phyloP scores from a whole-genome alignment of 345 rosid species.

The Salix caprea region DNA sequence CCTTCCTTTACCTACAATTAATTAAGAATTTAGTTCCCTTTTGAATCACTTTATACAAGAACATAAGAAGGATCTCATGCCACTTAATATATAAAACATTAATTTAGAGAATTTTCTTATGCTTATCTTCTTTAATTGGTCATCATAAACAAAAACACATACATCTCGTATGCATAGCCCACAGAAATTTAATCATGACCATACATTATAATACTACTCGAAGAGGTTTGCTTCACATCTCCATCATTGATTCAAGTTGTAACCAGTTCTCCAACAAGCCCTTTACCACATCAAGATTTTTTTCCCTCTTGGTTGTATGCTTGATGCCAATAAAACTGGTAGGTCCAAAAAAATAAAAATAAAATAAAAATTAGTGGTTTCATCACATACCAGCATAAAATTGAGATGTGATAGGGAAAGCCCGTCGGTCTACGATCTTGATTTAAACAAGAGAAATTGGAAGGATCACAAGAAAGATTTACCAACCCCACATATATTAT shows the following conservation, averaged over 20 bases:
- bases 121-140: slow-evolving; percentile 11
- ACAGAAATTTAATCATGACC: slow-evolving; percentile 29
- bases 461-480: slow-evolving; percentile 19
- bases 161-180: slow-evolving; percentile 21
- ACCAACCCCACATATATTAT: slow-evolving; percentile 18
- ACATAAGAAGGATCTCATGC: slow-evolving; percentile 3
- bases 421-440: slow-evolving; percentile 11
- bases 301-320: neutral
- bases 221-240: slow-evolving; percentile 25
- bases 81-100: slow-evolving; percentile 14
- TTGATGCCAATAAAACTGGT: slow-evolving; percentile 24
- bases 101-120: slow-evolving; percentile 2
- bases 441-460: neutral
- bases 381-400: slow-evolving; percentile 21
- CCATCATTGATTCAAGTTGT: slow-evolving; percentile 17
- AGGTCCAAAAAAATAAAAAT: slow-evolving; percentile 10
- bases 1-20: slow-evolving; percentile 12
- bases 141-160: slow-evolving; percentile 1
- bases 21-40: neutral
- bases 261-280: slow-evolving; percentile 19
- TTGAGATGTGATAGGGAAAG: neutral
- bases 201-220: neutral
- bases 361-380: slow-evolving; percentile 12
- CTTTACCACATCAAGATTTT: slow-evolving; percentile 16
- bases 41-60: slow-evolving; percentile 8